Percentiles rank a stretch among this genome's conserved stretches.
phyloP scores from a whole-genome alignment of 805 yeast genomes.

The Kuraishia hungarica region DNA sequence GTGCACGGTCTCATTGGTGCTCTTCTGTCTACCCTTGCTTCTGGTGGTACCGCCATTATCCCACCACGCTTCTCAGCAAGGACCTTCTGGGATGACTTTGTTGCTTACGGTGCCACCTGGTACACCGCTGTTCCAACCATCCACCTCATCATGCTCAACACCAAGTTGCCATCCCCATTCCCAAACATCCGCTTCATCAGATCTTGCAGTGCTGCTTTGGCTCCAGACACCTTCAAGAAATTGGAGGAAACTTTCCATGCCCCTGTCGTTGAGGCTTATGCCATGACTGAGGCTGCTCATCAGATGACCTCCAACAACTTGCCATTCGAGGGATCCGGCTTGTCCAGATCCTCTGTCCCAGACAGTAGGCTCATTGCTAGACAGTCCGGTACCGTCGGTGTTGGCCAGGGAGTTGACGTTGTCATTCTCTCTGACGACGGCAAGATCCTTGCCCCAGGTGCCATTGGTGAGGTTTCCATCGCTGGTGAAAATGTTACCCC shows the following conservation, averaged over 20 bases:
- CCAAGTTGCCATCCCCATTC: conserved; percentile 36
- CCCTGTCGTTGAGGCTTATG: conserved; percentile 71
- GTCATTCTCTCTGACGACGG: conserved; percentile 49
- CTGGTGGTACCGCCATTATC: conserved; percentile 54
- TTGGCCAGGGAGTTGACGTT: conserved; percentile 62
- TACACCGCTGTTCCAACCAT: conserved; percentile 75
- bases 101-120: conserved; percentile 48
- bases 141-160: conserved; percentile 54
- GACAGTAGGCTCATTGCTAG: conserved; percentile 29
- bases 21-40: conserved; percentile 47
- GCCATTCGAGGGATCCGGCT: conserved; percentile 24
- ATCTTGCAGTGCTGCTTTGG: conserved; percentile 65
- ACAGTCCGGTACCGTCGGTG: conserved; percentile 57
- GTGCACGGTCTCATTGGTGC: conserved; percentile 71
- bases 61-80: conserved; percentile 57
- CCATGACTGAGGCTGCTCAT: conserved; percentile 78
- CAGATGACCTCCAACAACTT: conserved; percentile 68
- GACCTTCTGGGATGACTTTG: conserved; percentile 52
- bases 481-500: conserved; percentile 61
- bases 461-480: conserved; percentile 62
- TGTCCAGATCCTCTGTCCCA: conserved; percentile 18
- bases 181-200: conserved; percentile 60
- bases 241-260: conserved; percentile 51
- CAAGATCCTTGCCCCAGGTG: conserved; percentile 37
- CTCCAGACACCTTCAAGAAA: conserved; percentile 53